Base-by-base conservation (phyloP, 2,329 filamentous ascomycete species). In the Dothidotthia symphoricarpi region DNA sequence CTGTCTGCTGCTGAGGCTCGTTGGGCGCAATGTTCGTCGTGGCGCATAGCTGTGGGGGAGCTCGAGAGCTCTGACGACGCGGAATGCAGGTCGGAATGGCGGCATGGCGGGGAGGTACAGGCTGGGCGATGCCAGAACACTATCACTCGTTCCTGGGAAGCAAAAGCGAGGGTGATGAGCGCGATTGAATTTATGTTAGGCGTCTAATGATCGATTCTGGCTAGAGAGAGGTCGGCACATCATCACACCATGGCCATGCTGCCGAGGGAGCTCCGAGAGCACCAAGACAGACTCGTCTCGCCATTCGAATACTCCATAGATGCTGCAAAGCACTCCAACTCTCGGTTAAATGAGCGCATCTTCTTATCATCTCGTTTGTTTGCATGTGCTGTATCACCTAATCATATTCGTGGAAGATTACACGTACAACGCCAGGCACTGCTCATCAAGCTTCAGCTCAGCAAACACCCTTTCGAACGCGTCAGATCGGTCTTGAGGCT, bases 241-340 rank as follows among this genome's bases (percentile, higher is more conserved):
- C 43, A 55, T 64, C 61, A 64, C 59, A 57, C 59, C 60, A 64
- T 39, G 47, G 51, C 30, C 36, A 39, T 45, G 17, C 35, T 42
- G 41, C 31, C 37, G 41, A 40, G 9, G 40, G 38, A 41, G 36
- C 40, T 34, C 43, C 43, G 45, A 41, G n/a, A n/a, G n/a, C n/a
- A n/a, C n/a, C n/a, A n/a, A n/a, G n/a, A n/a, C n/a, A n/a, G n/a
- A n/a, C n/a, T n/a, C n/a, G n/a, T n/a, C n/a, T n/a, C n/a, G n/a
- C n/a, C n/a, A n/a, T n/a, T n/a, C n/a, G n/a, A n/a, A n/a, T n/a
- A n/a, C n/a, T n/a, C n/a, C n/a, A n/a, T n/a, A n/a, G n/a, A n/a
- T n/a, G n/a, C n/a, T n/a, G n/a, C n/a, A n/a, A n/a, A n/a, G n/a
- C n/a, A n/a, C n/a, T n/a, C n/a, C n/a, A n/a, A n/a, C n/a, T n/a